Base-by-base conservation (phyloP, 306 rosid species). In the Trifolium subterraneum region DNA sequence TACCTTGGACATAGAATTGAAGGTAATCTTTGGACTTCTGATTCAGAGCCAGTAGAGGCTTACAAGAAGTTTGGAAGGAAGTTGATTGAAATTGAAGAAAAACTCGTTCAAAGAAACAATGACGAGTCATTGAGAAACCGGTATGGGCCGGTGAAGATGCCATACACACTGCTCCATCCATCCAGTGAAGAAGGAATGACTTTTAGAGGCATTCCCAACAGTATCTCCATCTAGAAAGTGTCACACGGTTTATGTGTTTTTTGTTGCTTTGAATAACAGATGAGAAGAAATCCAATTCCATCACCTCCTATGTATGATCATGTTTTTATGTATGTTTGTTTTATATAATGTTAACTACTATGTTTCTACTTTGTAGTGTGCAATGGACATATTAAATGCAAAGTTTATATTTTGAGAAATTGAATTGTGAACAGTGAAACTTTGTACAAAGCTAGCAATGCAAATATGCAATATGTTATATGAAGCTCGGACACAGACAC, bases 111-210 rank as follows among this genome's bases (percentile, higher is more conserved):
- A 56, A 56, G 63, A 33, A 56, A 56, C 63, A 56, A 23, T 23
- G 63, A 56, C 2, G 63, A 23, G 63, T 4, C 63, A 2, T 1
- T 56, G 10, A 23, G 63, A 1, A 56, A 56, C 8, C 14, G 63
- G 0, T 56, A 11, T 13, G 63, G 63, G 3, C 63, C 63, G 0
- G 63, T 56, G 10, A 56, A 56, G 35, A 56, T 56, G 63, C 63
- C 63, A 0, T 56, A 56, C 2, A 56, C 63, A 22, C 1, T 56
- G 4, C 63, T 56, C 22, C 25, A 56, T 23, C 63, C 63, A 11
- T 56, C 63, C 11, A 56, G 63, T 23, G 63, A 56, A n/a, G 36
- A 25, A 56, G 63, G 63, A 23, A 23, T 56, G 63, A 56, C 63
- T 56, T 56, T 14, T n/a, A 23, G 63, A 23, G 63, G 63, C 4